Base-by-base conservation (phyloP, 2,329 filamentous ascomycete genomes). In the Trichoderma koningiopsis region DNA sequence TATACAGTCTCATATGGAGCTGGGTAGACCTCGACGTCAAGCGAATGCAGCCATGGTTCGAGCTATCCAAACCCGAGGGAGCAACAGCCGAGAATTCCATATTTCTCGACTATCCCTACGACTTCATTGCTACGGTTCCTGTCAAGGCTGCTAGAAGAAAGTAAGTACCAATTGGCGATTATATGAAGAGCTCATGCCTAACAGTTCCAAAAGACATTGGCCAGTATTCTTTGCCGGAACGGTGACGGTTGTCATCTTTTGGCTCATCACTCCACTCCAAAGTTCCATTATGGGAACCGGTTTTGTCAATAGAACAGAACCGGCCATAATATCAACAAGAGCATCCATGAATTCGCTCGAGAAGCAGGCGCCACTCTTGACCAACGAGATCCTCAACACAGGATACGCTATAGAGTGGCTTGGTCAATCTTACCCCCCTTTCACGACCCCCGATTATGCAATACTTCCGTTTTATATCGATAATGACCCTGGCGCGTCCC, bases 1-100 rank as follows among this genome's bases (percentile, higher is more conserved):
- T 86, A 0, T 89, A 87, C 71, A 86, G 86, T 49, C 79, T 89
- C 0, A 57, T 84, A 0, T 90, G 87, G 87, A 82, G 80, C 3
- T 88, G 87, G 86, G 81, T 89, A 0, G 88, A 90, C 62, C 74
- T 90, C 0, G 86, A 91, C 43, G 78, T 82, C 0, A 88, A 88
- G 69, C 73, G 88, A 0, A 78, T 90, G 56, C 87, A 91, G 40
- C 88, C 88, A 0, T 91, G 84, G 79, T 83, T 88, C 13, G 86
- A 89, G 27, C 67, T 90, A 0, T 88, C 86, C 0, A 83, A 81
- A 11, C 16, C 72, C 0, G 72, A 74, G 0, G 87, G 87, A 0
- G 84, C 84, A 0, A 72, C 72, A 0, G 86, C 80, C 0, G 75
- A 79, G 6, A 73, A 85, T 0, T 87, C 86, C 0, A 19, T 90